Conservation (phyloP, 1,139 yeast species). For the Suhomyces bribrorum region DNA sequence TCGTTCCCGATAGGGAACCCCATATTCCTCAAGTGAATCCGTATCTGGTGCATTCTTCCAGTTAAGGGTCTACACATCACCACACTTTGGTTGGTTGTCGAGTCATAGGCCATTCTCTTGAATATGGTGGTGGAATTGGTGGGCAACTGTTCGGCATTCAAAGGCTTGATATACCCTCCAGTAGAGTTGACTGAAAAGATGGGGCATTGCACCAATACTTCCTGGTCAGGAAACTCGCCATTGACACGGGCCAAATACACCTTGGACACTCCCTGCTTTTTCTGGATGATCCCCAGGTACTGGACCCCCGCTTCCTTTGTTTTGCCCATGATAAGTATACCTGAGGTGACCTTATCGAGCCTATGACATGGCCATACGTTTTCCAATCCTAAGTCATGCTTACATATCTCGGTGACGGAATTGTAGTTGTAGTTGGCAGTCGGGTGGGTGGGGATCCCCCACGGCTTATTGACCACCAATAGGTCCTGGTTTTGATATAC, state of each 20-base stretch:
- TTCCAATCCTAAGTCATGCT: constrained; percentile 34
- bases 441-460: constrained; percentile 82
- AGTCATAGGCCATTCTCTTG: constrained; percentile 25
- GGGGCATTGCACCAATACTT: constrained; percentile 32
- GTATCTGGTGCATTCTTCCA: constrained; percentile 77
- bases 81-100: constrained; percentile 46
- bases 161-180: constrained; percentile 40
- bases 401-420: constrained; percentile 60
- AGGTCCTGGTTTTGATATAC: constrained; percentile 49
- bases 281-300: constrained; percentile 44
- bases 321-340: constrained; percentile 62
- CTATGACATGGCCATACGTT: constrained; percentile 64
- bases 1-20: constrained; percentile 75
- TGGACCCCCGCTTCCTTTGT: constrained; percentile 42
- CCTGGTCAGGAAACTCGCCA: constrained; percentile 51
- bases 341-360: constrained; percentile 74
- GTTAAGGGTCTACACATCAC: constrained; percentile 68
- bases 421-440: constrained; percentile 65
- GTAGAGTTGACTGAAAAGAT: constrained; percentile 37
- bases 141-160: constrained; percentile 29
- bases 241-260: constrained; percentile 63
- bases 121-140: constrained; percentile 38
- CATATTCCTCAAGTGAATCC: constrained; percentile 67
- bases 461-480: constrained; percentile 69
- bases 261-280: constrained; percentile 41